Evolutionary conservation across 2,329 filamentous ascomycete species (phyloP).

Genomic region (Diaporthe longicolla): DNA sequence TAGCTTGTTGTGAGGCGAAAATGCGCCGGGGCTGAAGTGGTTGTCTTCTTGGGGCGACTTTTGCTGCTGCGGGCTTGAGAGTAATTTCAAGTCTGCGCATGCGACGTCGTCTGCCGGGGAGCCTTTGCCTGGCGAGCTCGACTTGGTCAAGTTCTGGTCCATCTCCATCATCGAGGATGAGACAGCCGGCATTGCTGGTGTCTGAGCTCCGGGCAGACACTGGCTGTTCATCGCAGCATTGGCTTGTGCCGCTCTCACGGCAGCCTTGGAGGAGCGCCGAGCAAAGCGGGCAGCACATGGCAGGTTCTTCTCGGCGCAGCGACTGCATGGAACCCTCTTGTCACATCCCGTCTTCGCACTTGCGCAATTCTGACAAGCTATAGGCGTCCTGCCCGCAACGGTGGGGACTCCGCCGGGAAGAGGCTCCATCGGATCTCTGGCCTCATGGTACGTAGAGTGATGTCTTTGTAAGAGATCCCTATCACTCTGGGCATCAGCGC

Average conservation of each 20-base stretch:
- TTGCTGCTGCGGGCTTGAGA: conserved; percentile 50
- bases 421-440: conserved; percentile 61
- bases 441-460: conserved; percentile 66
- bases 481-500: conserved; percentile 25
- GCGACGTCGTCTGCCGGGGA: conserved; percentile 50
- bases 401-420: conserved; percentile 59
- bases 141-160: conserved; percentile 48
- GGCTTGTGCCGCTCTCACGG: conserved; percentile 59
- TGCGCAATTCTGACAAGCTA: conserved; percentile 65
- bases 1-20: conserved; percentile 54
- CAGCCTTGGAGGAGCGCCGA: conserved; percentile 64
- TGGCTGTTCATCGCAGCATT: conserved; percentile 52
- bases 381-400: conserved; percentile 59
- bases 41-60: conserved; percentile 52
- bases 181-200: conserved; percentile 47
- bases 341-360: conserved; percentile 67
- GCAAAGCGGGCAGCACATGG: conserved; percentile 64
- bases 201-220: conserved; percentile 45
- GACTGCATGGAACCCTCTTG: conserved; percentile 63
- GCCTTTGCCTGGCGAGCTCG: conserved; percentile 46
- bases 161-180: conserved; percentile 56
- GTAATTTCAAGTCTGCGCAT: conserved; percentile 52
- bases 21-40: conserved; percentile 53
- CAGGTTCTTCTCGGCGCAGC: conserved; percentile 64
- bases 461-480: conserved; percentile 67